phyloP scores from a whole-genome alignment of 208 protist species.

The Acanthamoeba triangularis region DNA sequence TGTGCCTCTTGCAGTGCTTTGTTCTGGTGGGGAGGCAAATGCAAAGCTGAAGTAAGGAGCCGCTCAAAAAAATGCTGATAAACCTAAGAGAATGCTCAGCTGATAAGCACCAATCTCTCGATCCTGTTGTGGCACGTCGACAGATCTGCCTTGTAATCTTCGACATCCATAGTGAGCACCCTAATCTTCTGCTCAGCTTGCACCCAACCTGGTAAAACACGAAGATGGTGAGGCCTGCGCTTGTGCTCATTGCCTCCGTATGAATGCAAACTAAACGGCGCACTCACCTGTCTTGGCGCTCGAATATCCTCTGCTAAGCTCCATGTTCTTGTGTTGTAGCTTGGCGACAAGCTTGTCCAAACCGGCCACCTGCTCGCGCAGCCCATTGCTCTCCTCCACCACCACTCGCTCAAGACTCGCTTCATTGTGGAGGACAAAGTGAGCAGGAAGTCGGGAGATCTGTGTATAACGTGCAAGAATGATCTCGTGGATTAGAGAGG shows the following conservation, averaged over 20 bases:
- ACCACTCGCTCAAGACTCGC: conserved; percentile 5
- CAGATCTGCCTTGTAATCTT: conserved; percentile 33
- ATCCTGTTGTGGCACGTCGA: conserved; percentile 72
- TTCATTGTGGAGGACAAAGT: neutral
- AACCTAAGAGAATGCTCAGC: neutral
- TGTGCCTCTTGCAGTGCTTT: conserved; percentile 54
- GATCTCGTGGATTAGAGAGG: neutral
- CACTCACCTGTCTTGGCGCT: neutral
- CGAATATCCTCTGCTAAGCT: neutral
- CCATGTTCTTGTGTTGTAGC: conserved; percentile 47
- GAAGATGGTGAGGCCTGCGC: neutral
- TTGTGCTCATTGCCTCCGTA: neutral
- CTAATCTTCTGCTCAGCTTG: conserved; percentile 7
- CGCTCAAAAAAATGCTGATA: neutral
- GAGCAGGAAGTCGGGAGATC: neutral
- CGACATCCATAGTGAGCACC: conserved; percentile 23
- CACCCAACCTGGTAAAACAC: conserved; percentile 11
- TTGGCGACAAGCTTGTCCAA: conserved; percentile 28
- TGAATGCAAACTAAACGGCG: neutral
- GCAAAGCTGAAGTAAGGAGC: neutral
- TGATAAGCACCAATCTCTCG: conserved; percentile 18
- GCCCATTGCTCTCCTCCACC: neutral
- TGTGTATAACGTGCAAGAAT: too few species aligned
- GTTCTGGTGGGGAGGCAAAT: neutral
- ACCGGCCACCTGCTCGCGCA: neutral